phyloP scores from a whole-genome alignment of 192 early-diverging fungal genomes.

The Obelidium mucronatum region DNA sequence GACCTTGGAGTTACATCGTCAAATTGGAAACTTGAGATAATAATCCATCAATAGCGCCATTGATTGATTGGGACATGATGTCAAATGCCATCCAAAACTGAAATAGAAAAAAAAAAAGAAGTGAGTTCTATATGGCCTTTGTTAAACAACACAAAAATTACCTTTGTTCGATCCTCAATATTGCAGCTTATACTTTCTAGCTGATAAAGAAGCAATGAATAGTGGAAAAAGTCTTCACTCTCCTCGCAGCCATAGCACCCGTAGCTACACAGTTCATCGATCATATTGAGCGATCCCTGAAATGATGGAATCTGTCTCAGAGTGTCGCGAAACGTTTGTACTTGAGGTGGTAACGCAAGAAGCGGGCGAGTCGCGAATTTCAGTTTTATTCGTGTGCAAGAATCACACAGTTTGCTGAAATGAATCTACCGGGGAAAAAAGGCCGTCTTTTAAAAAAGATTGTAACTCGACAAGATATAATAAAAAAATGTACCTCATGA shows the following conservation, averaged over 20 bases:
- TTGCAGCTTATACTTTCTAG: not conserved
- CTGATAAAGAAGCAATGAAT: not conserved
- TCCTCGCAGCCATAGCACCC: not conserved
- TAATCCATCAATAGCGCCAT: not conserved
- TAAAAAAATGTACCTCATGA: slow-evolving; percentile 2
- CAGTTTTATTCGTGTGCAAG: not conserved
- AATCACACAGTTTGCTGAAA: slow-evolving; percentile 3
- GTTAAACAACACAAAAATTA: too few relatives aligned
- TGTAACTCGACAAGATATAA: not conserved
- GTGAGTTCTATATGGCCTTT: too few relatives aligned
- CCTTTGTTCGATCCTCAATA: not conserved
- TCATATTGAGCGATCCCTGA: not conserved
- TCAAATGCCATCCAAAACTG: slow-evolving; percentile 11
- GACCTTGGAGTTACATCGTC: too few relatives aligned
- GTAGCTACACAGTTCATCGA: not conserved
- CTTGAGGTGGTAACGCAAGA: not conserved
- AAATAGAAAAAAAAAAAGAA: too few relatives aligned
- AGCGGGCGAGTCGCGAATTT: not conserved
- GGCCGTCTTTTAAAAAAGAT: not conserved
- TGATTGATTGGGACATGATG: not conserved
- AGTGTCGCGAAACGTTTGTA: not conserved
- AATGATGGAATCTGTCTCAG: slow-evolving; percentile 12
- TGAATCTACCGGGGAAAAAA: not conserved
- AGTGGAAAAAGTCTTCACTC: not conserved
- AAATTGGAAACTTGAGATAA: not conserved